phyloP scores from a whole-genome alignment of 148 eudicot species.

The Chenopodium quinoa region DNA sequence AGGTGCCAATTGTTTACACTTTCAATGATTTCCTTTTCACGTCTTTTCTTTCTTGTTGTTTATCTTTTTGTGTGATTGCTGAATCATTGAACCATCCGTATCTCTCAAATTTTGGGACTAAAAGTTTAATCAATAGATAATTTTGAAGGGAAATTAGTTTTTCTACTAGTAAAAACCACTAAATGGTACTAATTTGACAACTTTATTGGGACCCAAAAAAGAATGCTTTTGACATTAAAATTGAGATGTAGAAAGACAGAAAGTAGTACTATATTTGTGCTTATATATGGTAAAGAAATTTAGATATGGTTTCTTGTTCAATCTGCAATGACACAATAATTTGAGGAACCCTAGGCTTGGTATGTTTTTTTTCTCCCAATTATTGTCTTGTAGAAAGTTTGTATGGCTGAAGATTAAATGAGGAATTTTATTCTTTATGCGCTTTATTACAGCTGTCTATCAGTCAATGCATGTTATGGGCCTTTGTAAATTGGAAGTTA shows the following conservation, averaged over 20 bases:
- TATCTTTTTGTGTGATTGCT: not conserved
- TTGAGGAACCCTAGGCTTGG: not conserved
- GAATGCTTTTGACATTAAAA: not conserved
- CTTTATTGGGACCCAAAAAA: not conserved
- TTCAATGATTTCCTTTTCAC: not conserved
- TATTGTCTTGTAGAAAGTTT: not conserved
- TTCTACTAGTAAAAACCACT: not conserved
- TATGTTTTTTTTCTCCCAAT: not conserved
- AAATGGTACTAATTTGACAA: not conserved
- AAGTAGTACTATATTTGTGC: not conserved
- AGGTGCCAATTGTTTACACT: constrained; percentile 39
- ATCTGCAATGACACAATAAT: not conserved
- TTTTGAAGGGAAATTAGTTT: not conserved
- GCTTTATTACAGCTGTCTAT: not conserved
- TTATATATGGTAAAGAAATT: not conserved
- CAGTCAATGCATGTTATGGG: not conserved
- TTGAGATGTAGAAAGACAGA: not conserved
- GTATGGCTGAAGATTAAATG: not conserved
- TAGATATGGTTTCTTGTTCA: not conserved
- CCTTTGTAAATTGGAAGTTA: not conserved
- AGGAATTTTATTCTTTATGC: not conserved
- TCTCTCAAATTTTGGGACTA: not conserved
- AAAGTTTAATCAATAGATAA: not conserved
- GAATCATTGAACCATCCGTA: not conserved
- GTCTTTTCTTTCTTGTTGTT: not conserved